phyloP scores from a whole-genome alignment of 2,329 filamentous ascomycete species.

The Calonectria pteridis region DNA sequence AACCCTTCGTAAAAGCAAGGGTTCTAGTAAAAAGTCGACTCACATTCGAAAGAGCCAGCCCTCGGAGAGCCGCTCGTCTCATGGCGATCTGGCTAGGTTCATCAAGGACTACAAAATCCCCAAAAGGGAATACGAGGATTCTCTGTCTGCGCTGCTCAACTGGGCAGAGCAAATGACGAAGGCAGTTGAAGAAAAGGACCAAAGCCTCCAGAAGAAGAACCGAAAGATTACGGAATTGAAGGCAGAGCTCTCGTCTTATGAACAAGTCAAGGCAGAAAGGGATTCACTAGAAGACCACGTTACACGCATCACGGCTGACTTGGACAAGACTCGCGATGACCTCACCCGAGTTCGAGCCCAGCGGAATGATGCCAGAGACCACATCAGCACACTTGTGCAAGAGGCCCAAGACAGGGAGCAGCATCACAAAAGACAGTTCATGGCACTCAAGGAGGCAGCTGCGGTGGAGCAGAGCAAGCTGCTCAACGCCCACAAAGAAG shows the following conservation, averaged over 20 bases:
- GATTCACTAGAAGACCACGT: background rate
- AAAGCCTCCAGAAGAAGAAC: background rate
- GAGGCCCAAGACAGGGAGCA: background rate
- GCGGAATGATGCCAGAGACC: background rate
- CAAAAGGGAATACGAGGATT: background rate
- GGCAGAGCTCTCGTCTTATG: background rate
- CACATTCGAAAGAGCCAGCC: background rate
- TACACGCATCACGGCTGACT: background rate
- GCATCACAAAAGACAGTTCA: background rate
- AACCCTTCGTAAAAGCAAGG: background rate
- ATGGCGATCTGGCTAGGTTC: background rate
- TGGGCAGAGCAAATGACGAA: background rate
- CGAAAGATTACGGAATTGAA: background rate
- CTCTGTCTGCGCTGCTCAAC: background rate
- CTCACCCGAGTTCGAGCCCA: background rate
- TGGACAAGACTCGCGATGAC: background rate
- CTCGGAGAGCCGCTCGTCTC: background rate
- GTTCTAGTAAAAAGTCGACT: background rate
- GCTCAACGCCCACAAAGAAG: background rate
- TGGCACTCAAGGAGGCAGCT: background rate
- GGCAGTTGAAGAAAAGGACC: background rate
- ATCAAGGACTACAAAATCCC: background rate
- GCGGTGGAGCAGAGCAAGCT: background rate
- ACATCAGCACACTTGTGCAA: background rate
- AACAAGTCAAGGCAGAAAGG: background rate